Base-by-base conservation (phyloP, 2,329 filamentous ascomycete genomes). In the Didymella sp. region DNA sequence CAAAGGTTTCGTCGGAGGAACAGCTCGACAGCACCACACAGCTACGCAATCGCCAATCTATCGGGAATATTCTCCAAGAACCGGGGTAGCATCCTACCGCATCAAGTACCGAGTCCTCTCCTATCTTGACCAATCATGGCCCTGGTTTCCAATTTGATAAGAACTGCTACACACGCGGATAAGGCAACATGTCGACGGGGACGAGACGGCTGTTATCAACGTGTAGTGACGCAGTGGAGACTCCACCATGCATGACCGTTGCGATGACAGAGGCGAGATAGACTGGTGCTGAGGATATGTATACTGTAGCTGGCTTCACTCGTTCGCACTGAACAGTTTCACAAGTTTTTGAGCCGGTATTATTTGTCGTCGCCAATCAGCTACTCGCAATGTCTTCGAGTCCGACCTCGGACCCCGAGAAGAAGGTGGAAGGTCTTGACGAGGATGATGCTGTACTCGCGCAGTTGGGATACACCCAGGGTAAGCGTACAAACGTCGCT, bases 391-490 rank as follows among this genome's bases (percentile, higher is more conserved):
- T 66, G 63, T 48, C 56, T 28, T 12, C 45, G 12, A 59, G 19
- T 31, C 54, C 58, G n/a, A 43, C 40, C 7, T 51, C 53, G 15
- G 65, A 69, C 30, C 33, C 53, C 5, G 62, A 68, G 51, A 64
- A 64, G 59, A 70, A 71, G 52, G 62, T 67, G 9, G 54, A 71
- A 22, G 64, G 64, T 12, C 56, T 33, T 8, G 63, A 62, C 25
- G 69, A 63, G 33, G 77, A 78, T 56, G 77, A 79, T 70, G 70
- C 70, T 19, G 73, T 74, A 19, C 70, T 80, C 1, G 75, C 75
- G 44, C 67, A 77, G 52, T 55, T 79, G 33, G 78, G 78, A 0
- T 80, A 79, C 51, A 68, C 76, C 12, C 77, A 76, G 58, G 75
- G 75, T 73, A 57, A 24, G 59, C 25, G 3, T 15, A 13, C 5